Percentiles rank a stretch among this genome's conserved stretches.
Evolutionary conservation across 805 yeast species (phyloP).

Genomic region (Pichia ethanolica): DNA sequence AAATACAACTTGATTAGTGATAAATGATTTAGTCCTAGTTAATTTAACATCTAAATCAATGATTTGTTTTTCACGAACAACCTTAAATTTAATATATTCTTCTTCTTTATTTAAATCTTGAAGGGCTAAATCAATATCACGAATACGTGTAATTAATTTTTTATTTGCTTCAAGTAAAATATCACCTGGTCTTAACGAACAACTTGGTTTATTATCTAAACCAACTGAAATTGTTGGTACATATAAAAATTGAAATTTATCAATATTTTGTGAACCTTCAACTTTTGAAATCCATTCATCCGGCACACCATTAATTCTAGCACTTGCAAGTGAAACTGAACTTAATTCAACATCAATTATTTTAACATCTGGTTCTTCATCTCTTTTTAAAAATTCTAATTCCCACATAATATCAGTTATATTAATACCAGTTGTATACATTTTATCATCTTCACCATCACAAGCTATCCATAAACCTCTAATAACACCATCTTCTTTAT

Average conservation of each 20-base stretch:
- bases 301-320: constrained; percentile 81
- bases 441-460: constrained; percentile 63
- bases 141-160: constrained; percentile 52
- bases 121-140: constrained; percentile 51
- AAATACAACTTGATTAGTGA: constrained; percentile 59
- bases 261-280: constrained; percentile 43
- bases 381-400: constrained; percentile 42
- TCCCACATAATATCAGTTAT: constrained; percentile 56
- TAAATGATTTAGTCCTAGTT: constrained; percentile 42
- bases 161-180: constrained; percentile 66
- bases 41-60: constrained; percentile 58
- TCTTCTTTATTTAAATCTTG: constrained; percentile 29
- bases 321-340: constrained; percentile 60
- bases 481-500: constrained; percentile 60
- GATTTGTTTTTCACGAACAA: constrained; percentile 66
- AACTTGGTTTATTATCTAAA: constrained; percentile 21
- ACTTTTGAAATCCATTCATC: constrained; percentile 71
- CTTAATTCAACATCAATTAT: constrained; percentile 76
- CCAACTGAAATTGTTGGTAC: constrained; percentile 53
- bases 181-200: constrained; percentile 56
- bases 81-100: constrained; percentile 42
- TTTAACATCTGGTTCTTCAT: constrained; percentile 48
- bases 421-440: constrained; percentile 74
- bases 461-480: constrained; percentile 82
- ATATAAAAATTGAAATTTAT: constrained; percentile 64